phyloP scores from a whole-genome alignment of 2,329 filamentous ascomycete genomes.

The Trichophyton schoenleinii region DNA sequence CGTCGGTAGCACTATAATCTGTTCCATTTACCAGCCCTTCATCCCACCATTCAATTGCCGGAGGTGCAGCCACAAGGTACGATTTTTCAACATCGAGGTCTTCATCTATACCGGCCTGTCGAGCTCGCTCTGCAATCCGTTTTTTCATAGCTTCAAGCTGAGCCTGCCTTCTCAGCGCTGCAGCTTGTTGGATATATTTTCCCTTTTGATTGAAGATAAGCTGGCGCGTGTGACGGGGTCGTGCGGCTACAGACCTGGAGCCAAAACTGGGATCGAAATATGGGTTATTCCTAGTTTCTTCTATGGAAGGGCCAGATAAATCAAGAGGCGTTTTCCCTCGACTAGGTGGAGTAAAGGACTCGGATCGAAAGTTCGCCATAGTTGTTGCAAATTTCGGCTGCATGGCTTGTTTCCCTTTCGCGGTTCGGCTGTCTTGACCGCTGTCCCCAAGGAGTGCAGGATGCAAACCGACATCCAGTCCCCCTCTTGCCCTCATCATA shows the following conservation, averaged over 20 bases:
- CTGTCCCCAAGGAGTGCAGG: constrained; percentile 53
- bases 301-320: constrained; percentile 44
- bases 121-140: constrained; percentile 72
- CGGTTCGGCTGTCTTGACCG: constrained; percentile 33
- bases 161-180: constrained; percentile 73
- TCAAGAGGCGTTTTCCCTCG: constrained; percentile 42
- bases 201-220: constrained; percentile 89
- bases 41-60: constrained; percentile 95
- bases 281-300: constrained; percentile 57
- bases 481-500: constrained; percentile 45
- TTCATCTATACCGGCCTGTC: constrained; percentile 88
- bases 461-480: constrained; percentile 63
- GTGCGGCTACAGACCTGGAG: constrained; percentile 45
- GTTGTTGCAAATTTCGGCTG: constrained; percentile 44
- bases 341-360: constrained; percentile 27
- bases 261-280: constrained; percentile 64
- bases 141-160: constrained; percentile 90
- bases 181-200: constrained; percentile 92
- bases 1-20: constrained; percentile 59
- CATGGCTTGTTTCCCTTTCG: constrained; percentile 31
- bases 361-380: constrained; percentile 42
- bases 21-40: constrained; percentile 68
- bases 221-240: constrained; percentile 58
- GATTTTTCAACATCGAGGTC: constrained; percentile 80
- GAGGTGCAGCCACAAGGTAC: constrained; percentile 71